Conservation (phyloP, 2,329 filamentous ascomycete genomes). For the Onygenales sp. region DNA sequence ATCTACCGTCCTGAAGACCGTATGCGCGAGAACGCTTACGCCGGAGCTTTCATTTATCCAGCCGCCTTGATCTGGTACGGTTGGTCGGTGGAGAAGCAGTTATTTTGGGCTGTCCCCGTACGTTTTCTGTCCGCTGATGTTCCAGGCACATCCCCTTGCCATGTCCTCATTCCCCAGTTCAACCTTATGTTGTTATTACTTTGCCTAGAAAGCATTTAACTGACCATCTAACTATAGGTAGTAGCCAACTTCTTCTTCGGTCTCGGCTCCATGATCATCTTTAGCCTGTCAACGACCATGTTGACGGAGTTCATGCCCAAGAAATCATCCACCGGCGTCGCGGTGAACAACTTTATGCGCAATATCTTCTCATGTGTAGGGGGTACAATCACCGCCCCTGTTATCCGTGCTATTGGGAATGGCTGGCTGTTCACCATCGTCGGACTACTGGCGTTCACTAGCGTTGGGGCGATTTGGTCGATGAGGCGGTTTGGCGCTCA, state of each 20-base stretch:
- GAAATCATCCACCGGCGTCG: slow-evolving; percentile 61
- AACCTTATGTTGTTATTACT: neutral
- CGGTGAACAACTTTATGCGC: slow-evolving; percentile 70
- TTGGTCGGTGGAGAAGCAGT: slow-evolving; percentile 57
- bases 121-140: slow-evolving; percentile 12
- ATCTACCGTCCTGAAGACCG: slow-evolving; percentile 69
- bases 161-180: neutral
- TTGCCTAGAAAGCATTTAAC: slow-evolving; percentile 5
- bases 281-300: slow-evolving; percentile 67
- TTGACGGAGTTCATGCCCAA: slow-evolving; percentile 74
- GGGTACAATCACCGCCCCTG: slow-evolving; percentile 58
- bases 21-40: slow-evolving; percentile 73
- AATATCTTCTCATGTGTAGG: slow-evolving; percentile 71
- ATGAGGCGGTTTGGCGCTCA: slow-evolving; percentile 51
- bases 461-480: slow-evolving; percentile 50
- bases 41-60: slow-evolving; percentile 63
- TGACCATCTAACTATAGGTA: slow-evolving; percentile 24
- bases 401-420: slow-evolving; percentile 61
- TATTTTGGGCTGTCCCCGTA: slow-evolving; percentile 53
- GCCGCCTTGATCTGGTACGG: slow-evolving; percentile 65
- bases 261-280: slow-evolving; percentile 68
- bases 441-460: slow-evolving; percentile 46
- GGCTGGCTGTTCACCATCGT: slow-evolving; percentile 66
- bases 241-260: slow-evolving; percentile 68
- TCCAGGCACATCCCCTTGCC: no score